These are phyloP conservation scores for Russula dissimulans DNA, from an alignment of 768 basidiomycete species.

Conservation along the genomic window DNA sequence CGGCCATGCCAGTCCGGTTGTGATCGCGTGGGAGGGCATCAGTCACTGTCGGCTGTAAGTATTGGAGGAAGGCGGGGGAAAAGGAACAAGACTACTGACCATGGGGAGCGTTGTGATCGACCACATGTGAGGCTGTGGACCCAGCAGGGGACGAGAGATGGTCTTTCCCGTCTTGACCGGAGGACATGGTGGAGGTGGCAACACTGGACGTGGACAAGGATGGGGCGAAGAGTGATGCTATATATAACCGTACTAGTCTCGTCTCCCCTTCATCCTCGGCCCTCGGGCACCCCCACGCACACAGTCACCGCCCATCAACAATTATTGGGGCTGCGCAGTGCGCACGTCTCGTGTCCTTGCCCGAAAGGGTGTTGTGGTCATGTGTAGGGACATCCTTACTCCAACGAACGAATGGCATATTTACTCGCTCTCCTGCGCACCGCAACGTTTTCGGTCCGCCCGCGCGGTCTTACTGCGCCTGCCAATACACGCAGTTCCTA, in stretches of 20 bases:
- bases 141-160: conserved; percentile 3
- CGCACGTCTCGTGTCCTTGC: too few species aligned
- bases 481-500: too few species aligned
- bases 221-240: neutral
- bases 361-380: too few species aligned
- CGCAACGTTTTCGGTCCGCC: too few species aligned
- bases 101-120: conserved; percentile 19
- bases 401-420: too few species aligned
- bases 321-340: too few species aligned
- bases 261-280: too few species aligned
- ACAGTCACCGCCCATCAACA: neutral
- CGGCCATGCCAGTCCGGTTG: neutral
- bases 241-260: neutral
- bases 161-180: conserved; percentile 13
- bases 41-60: conserved; percentile 41
- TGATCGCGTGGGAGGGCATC: conserved; percentile 34
- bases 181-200: neutral
- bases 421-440: too few species aligned
- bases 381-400: too few species aligned
- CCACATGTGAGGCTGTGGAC: conserved; percentile 10
- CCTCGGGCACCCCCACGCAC: too few species aligned
- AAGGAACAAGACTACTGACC: conserved; percentile 4
- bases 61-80: conserved; percentile 8
- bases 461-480: too few species aligned
- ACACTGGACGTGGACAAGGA: neutral